Evolutionary conservation across 2,329 filamentous ascomycete species (phyloP).

Genomic region (Trichoderma atrobrunneum): DNA sequence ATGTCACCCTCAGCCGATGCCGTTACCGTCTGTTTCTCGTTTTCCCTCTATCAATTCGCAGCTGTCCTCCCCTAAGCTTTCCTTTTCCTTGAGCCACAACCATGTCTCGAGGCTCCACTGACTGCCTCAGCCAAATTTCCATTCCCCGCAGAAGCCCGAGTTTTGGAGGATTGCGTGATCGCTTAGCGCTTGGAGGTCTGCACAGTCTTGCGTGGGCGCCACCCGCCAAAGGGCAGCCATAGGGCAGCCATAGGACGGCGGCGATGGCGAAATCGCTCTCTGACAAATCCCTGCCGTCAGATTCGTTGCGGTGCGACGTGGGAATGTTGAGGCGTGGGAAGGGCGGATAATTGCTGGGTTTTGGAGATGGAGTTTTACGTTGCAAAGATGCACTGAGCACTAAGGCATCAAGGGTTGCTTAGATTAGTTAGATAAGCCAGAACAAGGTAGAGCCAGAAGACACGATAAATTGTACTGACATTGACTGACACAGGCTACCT

Average conservation of each 20-base stretch:
- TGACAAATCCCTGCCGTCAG: constrained; percentile 26
- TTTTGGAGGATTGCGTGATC: constrained; percentile 36
- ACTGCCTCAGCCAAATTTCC: constrained; percentile 20
- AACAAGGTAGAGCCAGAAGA: not conserved
- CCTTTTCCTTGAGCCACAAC: not conserved
- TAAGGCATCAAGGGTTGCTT: not conserved
- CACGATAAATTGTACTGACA: not conserved
- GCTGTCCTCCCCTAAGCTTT: not conserved
- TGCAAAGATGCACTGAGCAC: not conserved
- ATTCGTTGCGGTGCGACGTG: constrained; percentile 21
- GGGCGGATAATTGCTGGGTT: not conserved
- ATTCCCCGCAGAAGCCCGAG: constrained; percentile 28
- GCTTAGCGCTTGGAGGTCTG: constrained; percentile 28
- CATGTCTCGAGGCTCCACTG: constrained; percentile 15
- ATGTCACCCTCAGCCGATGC: not conserved
- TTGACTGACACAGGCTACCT: not conserved
- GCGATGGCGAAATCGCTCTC: constrained; percentile 26
- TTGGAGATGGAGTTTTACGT: not conserved
- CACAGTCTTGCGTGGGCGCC: constrained; percentile 15
- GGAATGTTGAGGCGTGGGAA: not conserved
- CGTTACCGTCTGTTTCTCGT: not conserved
- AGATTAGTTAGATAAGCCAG: not conserved
- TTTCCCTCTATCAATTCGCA: not conserved
- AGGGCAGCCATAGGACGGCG: constrained; percentile 11
- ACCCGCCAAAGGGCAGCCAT: constrained; percentile 10